These are phyloP conservation scores for Acrocalymma vagum DNA, from an alignment of 2,329 filamentous ascomycete species.

Conservation along the genomic window DNA sequence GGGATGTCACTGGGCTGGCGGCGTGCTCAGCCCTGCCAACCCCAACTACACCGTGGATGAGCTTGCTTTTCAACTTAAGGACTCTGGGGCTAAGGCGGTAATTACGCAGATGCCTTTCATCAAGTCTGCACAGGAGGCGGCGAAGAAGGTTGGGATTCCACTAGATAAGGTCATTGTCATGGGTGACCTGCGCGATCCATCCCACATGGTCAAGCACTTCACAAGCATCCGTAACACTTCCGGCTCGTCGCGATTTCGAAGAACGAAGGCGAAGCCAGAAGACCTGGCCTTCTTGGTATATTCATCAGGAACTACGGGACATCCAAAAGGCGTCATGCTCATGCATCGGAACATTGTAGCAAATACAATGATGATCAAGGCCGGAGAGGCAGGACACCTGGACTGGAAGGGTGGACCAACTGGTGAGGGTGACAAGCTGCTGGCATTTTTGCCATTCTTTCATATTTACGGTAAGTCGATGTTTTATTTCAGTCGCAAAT, in stretches of 20 bases:
- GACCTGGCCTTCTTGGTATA: constrained; percentile 89
- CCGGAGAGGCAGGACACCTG: constrained; percentile 58
- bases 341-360: constrained; percentile 83
- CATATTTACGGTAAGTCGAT: constrained; percentile 79
- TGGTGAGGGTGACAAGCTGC: constrained; percentile 73
- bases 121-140: constrained; percentile 71
- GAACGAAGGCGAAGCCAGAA: constrained; percentile 66
- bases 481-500: background rate
- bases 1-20: constrained; percentile 85
- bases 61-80: constrained; percentile 82
- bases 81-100: constrained; percentile 77
- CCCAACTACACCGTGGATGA: constrained; percentile 86
- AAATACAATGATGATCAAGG: constrained; percentile 63
- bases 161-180: constrained; percentile 78
- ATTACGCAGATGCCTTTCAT: constrained; percentile 77
- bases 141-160: constrained; percentile 73
- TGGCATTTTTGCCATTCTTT: constrained; percentile 88
- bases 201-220: constrained; percentile 73
- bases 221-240: constrained; percentile 72
- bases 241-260: constrained; percentile 65
- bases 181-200: constrained; percentile 71
- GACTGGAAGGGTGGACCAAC: constrained; percentile 66
- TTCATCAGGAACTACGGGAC: constrained; percentile 86
- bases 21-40: constrained; percentile 84
- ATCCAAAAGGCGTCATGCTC: constrained; percentile 91